A percentile compares a stretch with the other conserved stretches of the same genome.
Conservation (phyloP, 495 filamentous ascomycete genomes). For the Delitschia confertaspora region DNA sequence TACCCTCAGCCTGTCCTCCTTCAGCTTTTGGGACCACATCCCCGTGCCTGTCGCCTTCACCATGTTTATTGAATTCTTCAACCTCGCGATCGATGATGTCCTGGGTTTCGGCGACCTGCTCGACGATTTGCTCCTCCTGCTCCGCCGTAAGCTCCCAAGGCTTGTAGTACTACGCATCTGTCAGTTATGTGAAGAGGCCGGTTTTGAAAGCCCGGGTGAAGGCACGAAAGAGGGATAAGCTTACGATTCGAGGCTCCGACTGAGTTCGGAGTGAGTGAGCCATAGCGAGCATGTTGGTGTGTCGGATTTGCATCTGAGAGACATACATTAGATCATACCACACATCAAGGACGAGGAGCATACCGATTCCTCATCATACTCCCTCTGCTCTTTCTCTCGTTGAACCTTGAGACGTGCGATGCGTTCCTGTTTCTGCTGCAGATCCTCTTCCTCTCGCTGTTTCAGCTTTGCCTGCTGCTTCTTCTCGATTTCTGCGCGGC, state of each 20-base stretch:
- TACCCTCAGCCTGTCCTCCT: conserved; percentile 6
- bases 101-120: conserved; percentile 51
- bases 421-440: conserved; percentile 57
- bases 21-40: conserved; percentile 22
- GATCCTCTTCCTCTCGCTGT: conserved; percentile 59
- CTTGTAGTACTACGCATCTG: conserved; percentile 64
- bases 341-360: conserved; percentile 30
- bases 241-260: conserved; percentile 67
- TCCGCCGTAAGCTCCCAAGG: conserved; percentile 67
- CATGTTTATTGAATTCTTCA: conserved; percentile 41
- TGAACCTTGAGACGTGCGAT: conserved; percentile 51
- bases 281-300: conserved; percentile 60
- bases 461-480: conserved; percentile 78
- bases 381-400: conserved; percentile 60
- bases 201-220: no score
- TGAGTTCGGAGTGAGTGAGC: conserved; percentile 70
- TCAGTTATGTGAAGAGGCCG: no score
- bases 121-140: conserved; percentile 52
- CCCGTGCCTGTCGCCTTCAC: conserved; percentile 21
- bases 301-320: conserved; percentile 67
- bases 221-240: no score
- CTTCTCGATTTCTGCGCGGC: conserved; percentile 80
- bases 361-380: conserved; percentile 73
- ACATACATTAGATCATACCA: no score
- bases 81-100: conserved; percentile 44